phyloP scores from a whole-genome alignment of 257 asterid species.

The Eustoma russellianum region DNA sequence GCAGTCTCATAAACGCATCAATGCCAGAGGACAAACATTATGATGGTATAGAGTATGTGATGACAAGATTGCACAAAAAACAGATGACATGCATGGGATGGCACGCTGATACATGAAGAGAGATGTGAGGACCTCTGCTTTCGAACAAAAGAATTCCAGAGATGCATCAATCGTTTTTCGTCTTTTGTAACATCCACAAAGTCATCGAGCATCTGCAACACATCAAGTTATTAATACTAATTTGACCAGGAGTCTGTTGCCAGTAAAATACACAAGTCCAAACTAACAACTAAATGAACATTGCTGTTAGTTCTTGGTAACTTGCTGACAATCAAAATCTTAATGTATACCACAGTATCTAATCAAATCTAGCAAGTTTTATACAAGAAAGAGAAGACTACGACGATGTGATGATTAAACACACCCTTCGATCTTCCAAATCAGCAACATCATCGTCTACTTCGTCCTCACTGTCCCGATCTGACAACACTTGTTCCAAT shows the following conservation, averaged over 20 bases:
- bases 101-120: neutral
- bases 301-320: neutral
- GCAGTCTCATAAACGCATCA: no score
- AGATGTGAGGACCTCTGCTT: conserved; percentile 64
- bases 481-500: conserved; percentile 89
- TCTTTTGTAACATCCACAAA: conserved; percentile 93
- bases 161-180: conserved; percentile 95
- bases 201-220: conserved; percentile 94
- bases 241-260: no score
- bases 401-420: conserved; percentile 7
- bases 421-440: conserved; percentile 95
- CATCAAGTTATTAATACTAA: conserved; percentile 1
- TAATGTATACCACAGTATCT: neutral
- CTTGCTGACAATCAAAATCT: neutral
- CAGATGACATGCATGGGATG: conserved; percentile 1
- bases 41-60: no score
- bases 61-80: neutral
- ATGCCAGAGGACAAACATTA: no score
- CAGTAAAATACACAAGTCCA: neutral
- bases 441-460: conserved; percentile 99
- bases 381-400: neutral
- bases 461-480: conserved; percentile 97
- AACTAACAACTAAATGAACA: neutral
- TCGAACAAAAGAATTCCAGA: conserved; percentile 96
- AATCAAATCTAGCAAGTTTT: neutral